These are phyloP conservation scores for Acanthamoeba lenticulata DNA, from an alignment of 208 protist species.

Conservation along the genomic window DNA sequence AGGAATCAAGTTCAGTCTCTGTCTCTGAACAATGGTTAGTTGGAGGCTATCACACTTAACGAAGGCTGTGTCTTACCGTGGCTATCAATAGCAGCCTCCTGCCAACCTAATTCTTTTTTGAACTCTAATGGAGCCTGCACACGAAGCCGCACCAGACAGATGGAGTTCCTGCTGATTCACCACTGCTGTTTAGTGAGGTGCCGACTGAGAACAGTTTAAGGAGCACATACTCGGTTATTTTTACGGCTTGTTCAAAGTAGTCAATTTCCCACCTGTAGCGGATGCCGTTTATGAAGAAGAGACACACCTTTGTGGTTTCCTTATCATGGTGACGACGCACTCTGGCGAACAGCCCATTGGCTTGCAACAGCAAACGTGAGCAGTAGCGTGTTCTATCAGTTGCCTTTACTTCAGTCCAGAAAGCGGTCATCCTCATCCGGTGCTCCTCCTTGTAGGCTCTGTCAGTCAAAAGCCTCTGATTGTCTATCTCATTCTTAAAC, in stretches of 20 bases:
- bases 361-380: neutral
- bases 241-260: neutral
- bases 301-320: neutral
- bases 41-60: neutral
- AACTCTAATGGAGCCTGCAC: neutral
- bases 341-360: neutral
- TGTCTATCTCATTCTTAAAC: neutral
- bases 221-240: neutral
- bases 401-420: neutral
- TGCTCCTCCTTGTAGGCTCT: neutral
- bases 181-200: neutral
- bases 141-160: neutral
- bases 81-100: neutral
- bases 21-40: neutral
- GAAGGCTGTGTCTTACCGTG: neutral
- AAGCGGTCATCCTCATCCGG: constrained; percentile 4
- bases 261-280: neutral
- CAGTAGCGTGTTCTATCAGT: neutral
- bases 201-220: neutral
- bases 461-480: neutral
- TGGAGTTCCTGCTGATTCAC: neutral
- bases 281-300: neutral
- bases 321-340: neutral
- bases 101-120: neutral
- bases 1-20: neutral